Evolutionary conservation across 2,329 filamentous ascomycete species (phyloP), one percentile per base, ranked within the genome.

Genomic region (Zopfia rhizophila): DNA sequence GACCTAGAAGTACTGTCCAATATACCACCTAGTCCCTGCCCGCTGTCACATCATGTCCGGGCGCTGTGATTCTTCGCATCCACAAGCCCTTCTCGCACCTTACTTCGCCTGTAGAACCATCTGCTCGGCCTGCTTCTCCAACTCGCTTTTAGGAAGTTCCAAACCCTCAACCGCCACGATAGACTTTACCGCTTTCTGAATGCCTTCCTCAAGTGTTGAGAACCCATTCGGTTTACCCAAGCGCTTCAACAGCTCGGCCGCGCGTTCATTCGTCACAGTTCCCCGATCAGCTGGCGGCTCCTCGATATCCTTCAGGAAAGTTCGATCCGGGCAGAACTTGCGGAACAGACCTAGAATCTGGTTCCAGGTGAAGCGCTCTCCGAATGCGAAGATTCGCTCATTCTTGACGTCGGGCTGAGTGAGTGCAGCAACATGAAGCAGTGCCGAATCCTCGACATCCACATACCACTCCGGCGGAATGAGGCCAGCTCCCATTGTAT

Each of bases 301-400:
- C 18, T 51, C 47, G 5, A 54, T 5, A 5, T 49, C 13, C 17
- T 50, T 46, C 2, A 44, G 8, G 38, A 76, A 67, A 3, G 53
- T 55, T 31, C 65, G 69, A 1, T 70, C 58, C 0, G 78, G 76
- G 14, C 63, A 58, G 1, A 72, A 18, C 39, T 72, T 68, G 30
- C 65, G 55, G 17, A 77, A 52, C 13, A 72, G 56, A 0, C 31
- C 54, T 12, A 78, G 50, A 5, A 79, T 53, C 1, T 72, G 61
- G 16, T 78, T 76, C 62, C 72, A 78, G 30, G 63, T 78, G 31
- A 72, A 77, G 0, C 70, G 70, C 0, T 68, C 61, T 0, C 75
- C 78, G 32, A 78, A 80, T 2, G 70, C 81, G 49, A 83, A 79
- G 5, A 85, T 58, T 1, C 82, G 72, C 54, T 83, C 74, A 1